Evolutionary conservation across 495 filamentous ascomycete genomes (phyloP).

Genomic region (Parachaetomium inaequale): DNA sequence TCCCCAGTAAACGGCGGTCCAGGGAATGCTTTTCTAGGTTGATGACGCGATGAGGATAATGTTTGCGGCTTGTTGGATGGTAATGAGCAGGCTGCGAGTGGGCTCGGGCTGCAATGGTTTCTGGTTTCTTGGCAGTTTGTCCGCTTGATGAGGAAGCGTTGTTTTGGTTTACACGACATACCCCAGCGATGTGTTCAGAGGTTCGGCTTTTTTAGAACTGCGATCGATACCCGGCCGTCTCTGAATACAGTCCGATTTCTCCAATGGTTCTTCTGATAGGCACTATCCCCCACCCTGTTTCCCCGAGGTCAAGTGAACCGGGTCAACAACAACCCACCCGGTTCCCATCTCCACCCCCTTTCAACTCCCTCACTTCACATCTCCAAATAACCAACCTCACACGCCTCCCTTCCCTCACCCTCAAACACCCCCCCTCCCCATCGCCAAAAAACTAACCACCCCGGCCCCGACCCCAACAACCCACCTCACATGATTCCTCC

Average conservation of each 20-base stretch:
- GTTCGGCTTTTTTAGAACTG: not conserved
- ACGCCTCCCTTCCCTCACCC: not conserved
- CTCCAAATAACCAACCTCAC: not conserved
- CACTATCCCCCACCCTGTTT: not conserved
- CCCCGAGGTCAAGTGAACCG: too few species aligned
- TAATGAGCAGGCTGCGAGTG: not conserved
- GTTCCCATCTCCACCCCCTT: too few species aligned
- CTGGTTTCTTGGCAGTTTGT: not conserved
- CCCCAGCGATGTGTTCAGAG: not conserved
- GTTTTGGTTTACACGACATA: not conserved
- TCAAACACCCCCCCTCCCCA: not conserved
- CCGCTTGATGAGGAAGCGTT: not conserved
- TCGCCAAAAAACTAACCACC: constrained; percentile 12
- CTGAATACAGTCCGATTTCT: not conserved
- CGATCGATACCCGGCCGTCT: not conserved
- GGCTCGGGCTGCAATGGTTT: not conserved
- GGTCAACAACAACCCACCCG: too few species aligned
- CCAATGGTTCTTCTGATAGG: not conserved
- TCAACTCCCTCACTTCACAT: not conserved
- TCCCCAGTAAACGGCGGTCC: not conserved
- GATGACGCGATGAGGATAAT: not conserved
- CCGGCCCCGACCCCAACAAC: constrained; percentile 11
- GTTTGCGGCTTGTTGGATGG: not conserved
- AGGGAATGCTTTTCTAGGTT: not conserved
- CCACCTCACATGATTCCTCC: constrained; percentile 19